Conservation (phyloP, 2,329 filamentous ascomycete species). For the Ophiostoma sp. region DNA sequence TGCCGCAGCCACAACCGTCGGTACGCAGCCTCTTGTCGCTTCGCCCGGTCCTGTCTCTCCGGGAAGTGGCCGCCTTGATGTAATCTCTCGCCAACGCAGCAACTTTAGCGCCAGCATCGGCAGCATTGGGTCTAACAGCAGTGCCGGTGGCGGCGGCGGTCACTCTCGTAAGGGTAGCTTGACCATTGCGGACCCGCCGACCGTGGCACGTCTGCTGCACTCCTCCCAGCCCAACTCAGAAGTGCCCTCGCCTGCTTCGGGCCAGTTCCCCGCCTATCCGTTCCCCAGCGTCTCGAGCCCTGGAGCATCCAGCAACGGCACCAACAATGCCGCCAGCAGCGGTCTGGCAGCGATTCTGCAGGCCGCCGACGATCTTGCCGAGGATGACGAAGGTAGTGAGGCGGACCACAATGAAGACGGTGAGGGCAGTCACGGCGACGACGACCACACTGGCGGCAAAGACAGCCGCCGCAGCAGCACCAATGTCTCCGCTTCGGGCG, state of each 20-base stretch:
- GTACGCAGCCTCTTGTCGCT: neutral
- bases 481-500: neutral
- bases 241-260: conserved; percentile 22
- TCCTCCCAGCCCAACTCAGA: conserved; percentile 26
- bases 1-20: neutral
- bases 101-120: conserved; percentile 23
- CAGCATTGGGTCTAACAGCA: conserved; percentile 22
- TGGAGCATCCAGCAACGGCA: neutral
- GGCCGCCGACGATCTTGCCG: conserved; percentile 52
- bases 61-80: neutral
- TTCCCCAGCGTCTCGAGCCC: neutral
- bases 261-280: conserved; percentile 15
- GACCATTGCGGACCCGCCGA: conserved; percentile 30
- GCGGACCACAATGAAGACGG: neutral
- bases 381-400: conserved; percentile 26
- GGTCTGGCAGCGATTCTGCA: conserved; percentile 58
- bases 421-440: conserved; percentile 18
- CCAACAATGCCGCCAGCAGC: conserved; percentile 21
- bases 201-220: conserved; percentile 26
- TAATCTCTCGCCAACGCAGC: conserved; percentile 17
- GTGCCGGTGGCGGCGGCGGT: neutral
- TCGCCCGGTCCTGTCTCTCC: conserved; percentile 20
- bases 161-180: conserved; percentile 47
- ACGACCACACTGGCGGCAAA: conserved; percentile 30
- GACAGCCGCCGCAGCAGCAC: conserved; percentile 16